These are phyloP conservation scores for Serendipita sp. DNA, from an alignment of 768 basidiomycete genomes.

Conservation along the genomic window DNA sequence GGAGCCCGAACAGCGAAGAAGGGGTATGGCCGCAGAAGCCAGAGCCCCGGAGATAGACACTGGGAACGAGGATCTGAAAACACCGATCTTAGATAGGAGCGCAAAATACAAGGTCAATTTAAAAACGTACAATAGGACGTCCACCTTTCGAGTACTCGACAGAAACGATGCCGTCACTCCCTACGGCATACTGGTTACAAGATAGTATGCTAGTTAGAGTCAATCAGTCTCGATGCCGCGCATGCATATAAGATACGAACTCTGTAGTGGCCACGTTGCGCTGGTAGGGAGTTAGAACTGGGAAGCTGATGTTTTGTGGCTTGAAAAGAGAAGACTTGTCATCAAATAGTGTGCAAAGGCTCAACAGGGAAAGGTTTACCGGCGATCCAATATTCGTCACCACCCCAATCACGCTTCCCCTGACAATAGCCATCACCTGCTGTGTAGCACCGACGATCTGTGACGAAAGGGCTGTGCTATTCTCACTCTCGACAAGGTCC, in stretches of 20 bases:
- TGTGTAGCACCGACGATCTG: conserved; percentile 17
- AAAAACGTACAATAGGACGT: conserved; percentile 27
- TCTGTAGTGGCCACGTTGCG: conserved; percentile 35
- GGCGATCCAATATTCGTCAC: conserved; percentile 62
- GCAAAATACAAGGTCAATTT: background rate
- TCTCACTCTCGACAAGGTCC: conserved; percentile 23
- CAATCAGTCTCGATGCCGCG: background rate
- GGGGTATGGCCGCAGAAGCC: conserved; percentile 20
- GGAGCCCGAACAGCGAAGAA: no score
- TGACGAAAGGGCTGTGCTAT: conserved; percentile 7
- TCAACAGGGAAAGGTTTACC: conserved; percentile 21
- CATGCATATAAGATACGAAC: conserved; percentile 24
- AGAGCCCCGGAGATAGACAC: conserved; percentile 20
- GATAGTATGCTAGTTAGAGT: conserved; percentile 34
- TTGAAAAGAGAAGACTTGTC: conserved; percentile 14
- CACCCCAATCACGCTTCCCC: conserved; percentile 43
- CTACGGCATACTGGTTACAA: conserved; percentile 52
- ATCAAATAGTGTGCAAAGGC: background rate
- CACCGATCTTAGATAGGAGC: background rate
- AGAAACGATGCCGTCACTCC: conserved; percentile 43
- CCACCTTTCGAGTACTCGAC: conserved; percentile 51
- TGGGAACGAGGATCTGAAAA: conserved; percentile 25
- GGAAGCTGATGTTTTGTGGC: conserved; percentile 41
- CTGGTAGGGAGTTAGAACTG: conserved; percentile 40
- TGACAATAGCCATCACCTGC: conserved; percentile 44